Evolutionary conservation across 2,329 filamentous ascomycete genomes (phyloP), one percentile per base, ranked within the genome.

Genomic region (Magnaporthiopsis rhizophila): DNA sequence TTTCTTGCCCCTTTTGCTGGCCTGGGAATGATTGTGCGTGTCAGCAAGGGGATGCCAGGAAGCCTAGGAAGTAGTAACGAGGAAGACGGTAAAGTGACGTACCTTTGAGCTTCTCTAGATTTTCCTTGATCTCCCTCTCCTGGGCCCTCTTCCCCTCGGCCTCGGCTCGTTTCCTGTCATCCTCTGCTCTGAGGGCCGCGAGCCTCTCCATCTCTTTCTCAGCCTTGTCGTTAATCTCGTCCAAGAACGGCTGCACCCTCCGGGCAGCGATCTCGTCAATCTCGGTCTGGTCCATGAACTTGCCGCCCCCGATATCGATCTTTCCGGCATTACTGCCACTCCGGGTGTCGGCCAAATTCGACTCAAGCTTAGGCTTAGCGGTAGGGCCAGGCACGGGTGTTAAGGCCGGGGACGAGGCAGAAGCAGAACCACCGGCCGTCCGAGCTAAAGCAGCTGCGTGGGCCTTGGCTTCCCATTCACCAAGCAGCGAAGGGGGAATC

Each of bases 141-240:
- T 81, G 77, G 8, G 76, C 75, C 74, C 79, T 84, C 69, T 78
- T 76, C 69, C 72, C 75, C 58, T 71, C 68, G 0, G 61, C 78
- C 66, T 81, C 80, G 8, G 78, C 68, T 61, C 69, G 72, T 36
- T 67, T 68, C 11, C 69, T 71, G 57, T 91, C 86, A 66, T 86
- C 80, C 66, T 92, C 89, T 24, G 86, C 73, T 58, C 83, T 82
- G 13, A 84, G 75, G 68, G 87, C 84, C 60, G 87, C 80, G 66
- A 89, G 83, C 65, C 87, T 83, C 61, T 89, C 90, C 56, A 85
- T 81, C 72, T 92, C 88, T 66, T 82, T 81, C 71, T 92, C 89
- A 0, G 90, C 90, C 62, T 88, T 90, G 62, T 90, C 87, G 63
- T 88, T 87, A 67, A 97, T 95, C 68, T 96, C 90, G 68, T 97